Percentiles rank a stretch among this genome's conserved stretches.
These are phyloP conservation scores for peach (Prunus persica) DNA, from an alignment of 306 rosid genomes.

Conservation along the genomic window Prunus_persica_NCBIv2 NC_034012.1:10244501-10245000, in stretches of 20 bases:
- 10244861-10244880: not conserved
- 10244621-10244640: conserved; percentile 25
- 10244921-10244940: not conserved
- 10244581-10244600: not conserved
- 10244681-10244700: conserved; percentile 64
- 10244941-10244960: not conserved
- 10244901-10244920: not conserved
- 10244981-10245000: not conserved
- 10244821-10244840: not conserved
- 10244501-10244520: conserved; percentile 1
- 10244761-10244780: conserved; percentile 81
- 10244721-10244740: conserved; percentile 64
- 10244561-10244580: conserved; percentile 36
- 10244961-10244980: not conserved
- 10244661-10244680: conserved; percentile 75
- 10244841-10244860: not conserved
- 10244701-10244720: conserved; percentile 43
- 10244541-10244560: not conserved
- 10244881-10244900: not conserved
- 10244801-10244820: not conserved
- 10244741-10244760: conserved; percentile 57
- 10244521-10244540: not conserved
- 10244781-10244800: conserved; percentile 66
- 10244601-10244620: not conserved
- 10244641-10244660: conserved; percentile 63